Evolutionary conservation across 495 filamentous ascomycete species (phyloP), one percentile per base, ranked within the genome.

Genomic region (Patellaria atrata): DNA sequence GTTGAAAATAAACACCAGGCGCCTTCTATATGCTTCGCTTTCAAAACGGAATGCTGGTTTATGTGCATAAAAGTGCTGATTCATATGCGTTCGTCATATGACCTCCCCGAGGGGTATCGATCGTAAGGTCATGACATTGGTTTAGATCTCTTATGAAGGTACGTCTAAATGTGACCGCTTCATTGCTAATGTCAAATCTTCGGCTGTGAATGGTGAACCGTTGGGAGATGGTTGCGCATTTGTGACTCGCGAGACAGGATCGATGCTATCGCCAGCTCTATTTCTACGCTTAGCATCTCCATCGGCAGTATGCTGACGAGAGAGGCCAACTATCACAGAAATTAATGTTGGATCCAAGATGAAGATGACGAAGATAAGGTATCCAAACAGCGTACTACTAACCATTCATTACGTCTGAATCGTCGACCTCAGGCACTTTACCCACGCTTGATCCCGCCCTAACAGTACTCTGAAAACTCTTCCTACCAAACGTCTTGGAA

Each of bases 141-240:
- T n/a, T n/a, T n/a, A n/a, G n/a, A n/a, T n/a, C n/a, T n/a, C n/a
- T 27, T n/a, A 27, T 27, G 26, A 12, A 18, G 45, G 42, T 11
- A 42, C 42, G 14, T 48, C 50, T 16, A 58, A 36, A 33, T 51
- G 42, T 13, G 53, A 49, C n/a, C 44, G 36, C 27, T 52, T 38
- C 22, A 57, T 22, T 16, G 56, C 56, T 18, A 52, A 38, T 12
- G 38, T 41, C 29, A 59, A 40, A 26, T 57, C 54, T 11, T 50
- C 50, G 15, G 37, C 37, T 1, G 44, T 39, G 31, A 57, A 57
- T 3, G 47, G 50, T 10, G 37, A 13, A 29, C 52, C 50, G 26
- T n/a, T n/a, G n/a, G n/a, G n/a, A n/a, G n/a, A n/a, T n/a, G n/a
- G n/a, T n/a, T n/a, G n/a, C n/a, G n/a, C n/a, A n/a, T n/a, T n/a